Evolutionary conservation across 225 moss, liverwort and hornwort genomes (phyloP), one percentile per base, ranked within the genome.

Genomic region (Bryum argenteum): DNA sequence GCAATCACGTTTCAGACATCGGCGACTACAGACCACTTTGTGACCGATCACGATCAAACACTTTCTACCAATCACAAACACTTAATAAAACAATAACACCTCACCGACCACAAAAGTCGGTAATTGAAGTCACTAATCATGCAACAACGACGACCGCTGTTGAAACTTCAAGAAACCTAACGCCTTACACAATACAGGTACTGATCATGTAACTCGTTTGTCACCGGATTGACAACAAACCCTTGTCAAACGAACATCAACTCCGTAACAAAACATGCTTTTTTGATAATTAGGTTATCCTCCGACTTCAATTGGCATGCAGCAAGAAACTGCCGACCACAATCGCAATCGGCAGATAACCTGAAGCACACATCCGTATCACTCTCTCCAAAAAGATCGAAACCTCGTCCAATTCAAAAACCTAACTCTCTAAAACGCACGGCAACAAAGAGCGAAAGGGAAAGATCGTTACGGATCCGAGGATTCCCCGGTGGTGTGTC

Each of bases 391-490:
- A 28, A 39, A 61, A 75, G 9, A 65, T 21, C 16, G 9, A 11
- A 13, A 21, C 57, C 43, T 23, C 10, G 61, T 15, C 47, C 24
- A n/a, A 52, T 54, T 13, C 53, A 79, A 83, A 33, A 83, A 79
- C 83, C 83, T 83, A 76, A 63, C 67, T 39, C 45, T 50, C 61
- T 28, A 10, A 11, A 9, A 18, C 14, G 9, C 58, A 43, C 39
- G 7, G 51, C 44, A 47, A 23, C 10, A 20, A 9, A 63, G 9
- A 14, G 15, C 37, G 61, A 44, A 14, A 6, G 33, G 33, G 57
- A 11, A 15, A 55, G 66, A 77, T 65, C 42, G 10, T 80, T 76
- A 85, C 85, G 78, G 81, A 79, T 85, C 81, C 52, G 76, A 81
- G n/a, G 85, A 14, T 28, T 81, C 78, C 78, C 78, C 78, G 13